Evolutionary conservation across 2,329 filamentous ascomycete genomes (phyloP), one percentile per base, ranked within the genome.

Genomic region (Alternaria sp.): DNA sequence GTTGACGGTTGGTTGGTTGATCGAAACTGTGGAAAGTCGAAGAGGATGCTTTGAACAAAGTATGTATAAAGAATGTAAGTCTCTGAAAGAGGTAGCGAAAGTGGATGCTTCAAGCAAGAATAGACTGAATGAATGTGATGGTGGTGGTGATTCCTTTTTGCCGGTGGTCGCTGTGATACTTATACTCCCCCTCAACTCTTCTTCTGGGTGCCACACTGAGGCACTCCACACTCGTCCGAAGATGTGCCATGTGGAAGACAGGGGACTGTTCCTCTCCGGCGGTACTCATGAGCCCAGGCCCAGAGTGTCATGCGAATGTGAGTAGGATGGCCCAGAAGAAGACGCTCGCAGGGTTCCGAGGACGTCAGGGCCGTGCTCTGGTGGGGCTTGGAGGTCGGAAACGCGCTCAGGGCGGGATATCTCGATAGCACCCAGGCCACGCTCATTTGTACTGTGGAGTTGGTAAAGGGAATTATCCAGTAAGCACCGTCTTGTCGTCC

Each of bases 91-190:
- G 56, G 57, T 58, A 67, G 61, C 25, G 59, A 70, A 64, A 64
- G 66, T 69, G 66, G 61, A 64, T 71, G 69, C 69, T 66, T 69
- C 64, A 74, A 74, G 71, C 69, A 69, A 67, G 15, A 58, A 70
- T 63, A 64, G 69, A 70, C 59, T 66, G 64, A 62, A 65, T 66
- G 64, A 66, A 69, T 64, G 62, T 60, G 61, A 63, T 66, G 54
- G 54, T 63, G 61, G 66, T 40, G 36, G 62, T 68, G 64, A 40
- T 47, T 25, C 44, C 46, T 30, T 59, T n/a, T 40, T 21, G 36
- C 51, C 40, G 59, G 51, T 46, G 57, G 17, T 32, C 25, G 40
- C 45, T 50, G 54, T 21, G 54, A 52, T 65, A 63, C 66, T 68
- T 69, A 68, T 69, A 68, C 50, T 8, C 15, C 43, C 12, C 32